These are phyloP conservation scores for Puccinia hordei DNA, from an alignment of 1,284 basidiomycete species.

Conservation along the genomic window DNA sequence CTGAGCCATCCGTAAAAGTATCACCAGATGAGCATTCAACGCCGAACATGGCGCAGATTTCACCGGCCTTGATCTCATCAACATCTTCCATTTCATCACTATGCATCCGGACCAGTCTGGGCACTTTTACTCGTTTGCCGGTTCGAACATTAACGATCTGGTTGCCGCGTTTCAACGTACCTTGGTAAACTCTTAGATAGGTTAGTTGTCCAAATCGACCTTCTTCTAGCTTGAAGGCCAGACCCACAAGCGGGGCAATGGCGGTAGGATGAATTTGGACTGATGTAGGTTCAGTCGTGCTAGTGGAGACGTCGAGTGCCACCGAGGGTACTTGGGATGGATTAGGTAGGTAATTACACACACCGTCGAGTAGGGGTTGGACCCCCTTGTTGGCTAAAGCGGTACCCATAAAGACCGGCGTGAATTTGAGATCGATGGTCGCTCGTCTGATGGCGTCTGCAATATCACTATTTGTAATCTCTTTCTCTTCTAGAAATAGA, in stretches of 20 bases:
- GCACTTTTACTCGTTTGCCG: constrained; percentile 98
- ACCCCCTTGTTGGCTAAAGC: constrained; percentile 98
- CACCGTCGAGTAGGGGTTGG: constrained; percentile 89
- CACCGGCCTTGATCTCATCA: constrained; percentile 90
- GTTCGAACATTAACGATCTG: constrained; percentile 91
- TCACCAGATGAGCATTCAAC: constrained; percentile 98
- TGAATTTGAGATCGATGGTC: constrained; percentile 85
- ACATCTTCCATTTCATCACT: constrained; percentile 99
- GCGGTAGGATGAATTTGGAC: constrained; percentile 78
- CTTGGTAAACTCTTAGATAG: constrained; percentile 99
- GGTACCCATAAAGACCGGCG: constrained; percentile 94
- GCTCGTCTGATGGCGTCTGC: constrained; percentile 82
- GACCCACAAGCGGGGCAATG: constrained; percentile 82
- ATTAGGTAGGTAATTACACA: constrained; percentile 91
- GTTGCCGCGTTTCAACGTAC: constrained; percentile 79
- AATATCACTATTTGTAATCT: constrained; percentile 73
- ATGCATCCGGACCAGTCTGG: constrained; percentile 95
- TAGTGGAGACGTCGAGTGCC: constrained; percentile 79
- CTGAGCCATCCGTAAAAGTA: constrained; percentile 73
- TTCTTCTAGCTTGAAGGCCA: constrained; percentile 99
- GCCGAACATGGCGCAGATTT: constrained; percentile 99
- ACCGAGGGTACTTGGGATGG: constrained; percentile 78
- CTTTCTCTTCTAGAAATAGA: constrained; percentile 81
- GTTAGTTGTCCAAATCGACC: constrained; percentile 96
- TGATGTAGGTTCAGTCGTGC: constrained; percentile 66